Evolutionary conservation across 2,329 filamentous ascomycete genomes (phyloP), one percentile per base, ranked within the genome.

Genomic region (Paecilomyces sp.): DNA sequence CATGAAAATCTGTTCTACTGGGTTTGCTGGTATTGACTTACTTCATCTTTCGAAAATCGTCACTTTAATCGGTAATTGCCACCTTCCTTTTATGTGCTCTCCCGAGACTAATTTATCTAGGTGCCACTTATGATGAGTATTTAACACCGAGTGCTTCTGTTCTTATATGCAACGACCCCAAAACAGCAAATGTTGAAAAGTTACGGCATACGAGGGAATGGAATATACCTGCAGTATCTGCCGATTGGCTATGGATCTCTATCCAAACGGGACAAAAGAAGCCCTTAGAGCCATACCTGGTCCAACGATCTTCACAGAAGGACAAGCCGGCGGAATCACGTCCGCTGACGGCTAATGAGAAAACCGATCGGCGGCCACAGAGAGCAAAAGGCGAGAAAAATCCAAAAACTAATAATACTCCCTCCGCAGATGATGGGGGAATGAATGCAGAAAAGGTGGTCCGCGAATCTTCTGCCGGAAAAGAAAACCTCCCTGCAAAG

Each of bases 171-270:
- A 85, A 86, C 59, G 72, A 74, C 50, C 78, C 79, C 1, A 80
- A 75, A 51, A 68, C 73, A 28, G 71, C 70, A 53, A 91, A 75
- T 77, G 83, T 71, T 60, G 88, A 94, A 64, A 99, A 99, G 75
- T 78, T 94, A 18, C 85, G 88, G 53, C 87, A 91, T 69, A 92
- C 92, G 0, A 72, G 85, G 8, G 82, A 87, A 66, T 90, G 90
- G 81, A 82, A 83, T 3, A 88, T 97, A 11, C 90, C 92, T 1
- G 85, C 93, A n/a, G 89, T 97, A 11, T 83, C 83, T 7, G 84
- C 85, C 18, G 84, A 88, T 24, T 99, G 94, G 94, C 79, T 99
- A 2, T 94, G 90, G 87, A 83, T 88, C 57, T 94, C 89, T 64
- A 86, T 97, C 56, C 79, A 81, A 57, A 72, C 69, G 54, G 67